A percentile compares a stretch with the other conserved stretches of the same genome.
Conservation (phyloP, 2,329 filamentous ascomycete genomes). For the Plectosphaerella sp. region DNA sequence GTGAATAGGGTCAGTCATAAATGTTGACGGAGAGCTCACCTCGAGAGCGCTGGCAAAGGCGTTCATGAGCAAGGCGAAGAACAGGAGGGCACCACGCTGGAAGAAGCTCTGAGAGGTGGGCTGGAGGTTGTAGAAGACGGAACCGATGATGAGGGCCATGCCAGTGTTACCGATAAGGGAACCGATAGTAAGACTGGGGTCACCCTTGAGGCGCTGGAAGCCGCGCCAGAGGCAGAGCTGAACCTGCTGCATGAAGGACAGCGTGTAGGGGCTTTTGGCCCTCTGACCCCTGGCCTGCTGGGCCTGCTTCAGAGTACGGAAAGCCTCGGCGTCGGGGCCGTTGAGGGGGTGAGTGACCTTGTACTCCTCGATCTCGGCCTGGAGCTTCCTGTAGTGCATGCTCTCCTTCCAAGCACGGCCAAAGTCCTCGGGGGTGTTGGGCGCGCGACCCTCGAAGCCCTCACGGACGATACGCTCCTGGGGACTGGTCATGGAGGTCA, state of each 20-base stretch:
- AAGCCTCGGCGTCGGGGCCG: slow-evolving; percentile 51
- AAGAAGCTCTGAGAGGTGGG: slow-evolving; percentile 69
- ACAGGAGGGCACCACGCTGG: slow-evolving; percentile 72
- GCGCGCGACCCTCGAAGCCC: slow-evolving; percentile 52
- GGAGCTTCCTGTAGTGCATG: slow-evolving; percentile 43
- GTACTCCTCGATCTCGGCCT: slow-evolving; percentile 51
- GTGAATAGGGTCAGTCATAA: slow-evolving; percentile 5
- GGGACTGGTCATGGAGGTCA: slow-evolving; percentile 65
- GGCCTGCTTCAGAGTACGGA: slow-evolving; percentile 48
- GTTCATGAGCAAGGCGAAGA: slow-evolving; percentile 85
- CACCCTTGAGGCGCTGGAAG: slow-evolving; percentile 70
- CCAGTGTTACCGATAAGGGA: slow-evolving; percentile 67
- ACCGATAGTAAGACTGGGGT: slow-evolving; percentile 69
- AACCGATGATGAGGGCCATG: slow-evolving; percentile 73
- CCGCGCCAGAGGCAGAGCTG: slow-evolving; percentile 76
- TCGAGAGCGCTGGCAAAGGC: slow-evolving; percentile 78
- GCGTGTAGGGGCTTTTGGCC: slow-evolving; percentile 72
- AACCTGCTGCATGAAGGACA: slow-evolving; percentile 74
- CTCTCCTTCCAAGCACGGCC: slow-evolving; percentile 54
- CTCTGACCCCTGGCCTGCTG: slow-evolving; percentile 58
- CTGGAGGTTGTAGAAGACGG: slow-evolving; percentile 75
- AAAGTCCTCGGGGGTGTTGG: slow-evolving; percentile 59
- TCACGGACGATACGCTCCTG: slow-evolving; percentile 50
- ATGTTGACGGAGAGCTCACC: slow-evolving; percentile 33
- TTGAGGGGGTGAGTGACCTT: slow-evolving; percentile 48